Evolutionary conservation across 805 yeast species (phyloP), one percentile per base, ranked within the genome.

Genomic region (Saturnispora quitensis): DNA sequence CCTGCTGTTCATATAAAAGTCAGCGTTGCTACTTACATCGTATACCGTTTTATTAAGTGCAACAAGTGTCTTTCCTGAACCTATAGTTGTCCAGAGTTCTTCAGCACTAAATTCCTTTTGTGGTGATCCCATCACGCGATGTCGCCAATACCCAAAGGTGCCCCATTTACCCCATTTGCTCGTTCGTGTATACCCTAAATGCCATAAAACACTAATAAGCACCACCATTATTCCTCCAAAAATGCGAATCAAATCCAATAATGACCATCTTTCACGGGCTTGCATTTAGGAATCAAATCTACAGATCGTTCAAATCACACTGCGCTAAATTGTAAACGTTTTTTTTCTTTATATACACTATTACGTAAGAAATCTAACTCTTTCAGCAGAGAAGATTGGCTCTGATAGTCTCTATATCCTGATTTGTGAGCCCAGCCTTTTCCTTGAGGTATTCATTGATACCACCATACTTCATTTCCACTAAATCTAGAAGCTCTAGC

Each of bases 41-140:
- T 71, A 85, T 0, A 85, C 82, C 13, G 68, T 70, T 0, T 86
- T 86, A 58, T 80, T 68, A 3, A 85, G 63, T 0, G 78, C 86
- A 3, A 86, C 56, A 56, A 78, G 81, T 1, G 84, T 73, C 17
- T 49, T 27, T 2, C 49, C 54, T 3, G 45, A 9, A n/a, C 43
- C 20, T 12, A 4, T 10, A 43, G 35, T 36, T 52, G 27, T 44
- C 0, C 79, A 61, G 28, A 85, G 66, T 55, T 80, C 75, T 0
- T 63, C 70, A 3, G 71, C 62, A 0, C 84, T 72, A 50, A 80
- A 63, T 36, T 62, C 60, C 46, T 67, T 64, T 9, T 51, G 44
- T 10, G 53, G 55, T 24, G 24, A 60, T 31, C 35, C 59, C 43
- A 9, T 57, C 22, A 55, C 62, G 8, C 17, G n/a, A 22, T 45